Evolutionary conservation across 1,139 yeast species (phyloP).

Genomic region (Wickerhamomyces sp.): DNA sequence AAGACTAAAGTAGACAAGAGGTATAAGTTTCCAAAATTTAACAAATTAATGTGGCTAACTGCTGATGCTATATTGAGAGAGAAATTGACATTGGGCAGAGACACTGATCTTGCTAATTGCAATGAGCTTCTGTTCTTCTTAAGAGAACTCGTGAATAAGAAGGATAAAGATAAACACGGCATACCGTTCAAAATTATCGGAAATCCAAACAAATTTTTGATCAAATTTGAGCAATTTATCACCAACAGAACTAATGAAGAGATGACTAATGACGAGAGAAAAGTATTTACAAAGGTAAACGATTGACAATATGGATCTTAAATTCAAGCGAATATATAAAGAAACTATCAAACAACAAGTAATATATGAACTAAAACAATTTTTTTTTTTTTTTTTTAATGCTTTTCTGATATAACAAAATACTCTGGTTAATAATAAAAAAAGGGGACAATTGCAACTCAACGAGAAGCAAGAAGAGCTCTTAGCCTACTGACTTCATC

Average conservation of each 20-base stretch:
- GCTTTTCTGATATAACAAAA: too few species aligned
- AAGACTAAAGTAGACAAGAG: constrained; percentile 68
- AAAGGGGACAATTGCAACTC: not conserved
- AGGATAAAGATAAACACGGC: constrained; percentile 17
- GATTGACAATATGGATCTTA: too few species aligned
- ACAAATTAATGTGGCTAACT: constrained; percentile 60
- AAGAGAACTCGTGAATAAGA: constrained; percentile 2
- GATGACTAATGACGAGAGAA: not conserved
- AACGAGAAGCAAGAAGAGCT: constrained; percentile 34
- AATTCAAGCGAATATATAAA: too few species aligned
- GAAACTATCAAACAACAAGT: not conserved
- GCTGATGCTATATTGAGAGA: constrained; percentile 8
- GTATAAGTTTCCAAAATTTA: constrained; percentile 75
- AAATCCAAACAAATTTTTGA: constrained; percentile 8
- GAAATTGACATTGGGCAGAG: constrained; percentile 5
- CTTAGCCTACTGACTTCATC: constrained; percentile 55
- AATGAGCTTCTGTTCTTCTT: constrained; percentile 4
- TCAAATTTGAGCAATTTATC: constrained; percentile 6
- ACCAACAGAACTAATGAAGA: not conserved
- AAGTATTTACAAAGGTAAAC: too few species aligned
- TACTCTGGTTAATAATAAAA: not conserved
- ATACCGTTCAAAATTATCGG: constrained; percentile 16
- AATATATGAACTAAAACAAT: not conserved
- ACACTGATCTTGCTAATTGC: constrained; percentile 7
- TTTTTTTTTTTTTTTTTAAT: not conserved